Conservation (phyloP, 345 rosid species). For the Lepidium aucheri region DNA sequence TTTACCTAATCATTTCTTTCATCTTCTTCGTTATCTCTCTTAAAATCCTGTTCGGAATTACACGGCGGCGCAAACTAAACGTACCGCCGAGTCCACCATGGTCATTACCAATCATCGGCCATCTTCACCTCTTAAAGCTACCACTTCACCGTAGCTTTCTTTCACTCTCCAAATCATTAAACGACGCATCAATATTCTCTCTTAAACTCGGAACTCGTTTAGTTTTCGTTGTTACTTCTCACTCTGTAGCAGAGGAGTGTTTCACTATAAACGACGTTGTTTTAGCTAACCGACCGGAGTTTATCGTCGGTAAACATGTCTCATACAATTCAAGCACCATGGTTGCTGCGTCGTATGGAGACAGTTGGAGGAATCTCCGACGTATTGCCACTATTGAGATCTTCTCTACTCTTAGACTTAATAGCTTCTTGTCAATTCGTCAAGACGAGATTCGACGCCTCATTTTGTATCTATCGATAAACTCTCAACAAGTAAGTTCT, state of each 20-base stretch:
- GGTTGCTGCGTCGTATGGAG: conserved; percentile 29
- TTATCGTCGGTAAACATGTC: conserved; percentile 19
- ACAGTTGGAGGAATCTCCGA: conserved; percentile 52
- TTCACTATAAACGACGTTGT: conserved; percentile 32
- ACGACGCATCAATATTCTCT: conserved; percentile 28
- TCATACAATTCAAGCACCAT: conserved; percentile 34
- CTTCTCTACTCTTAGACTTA: conserved; percentile 35
- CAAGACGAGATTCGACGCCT: conserved; percentile 32
- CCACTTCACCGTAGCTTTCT: conserved; percentile 20
- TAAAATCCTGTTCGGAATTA: background rate
- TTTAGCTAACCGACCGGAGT: conserved; percentile 39
- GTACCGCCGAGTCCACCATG: conserved; percentile 37
- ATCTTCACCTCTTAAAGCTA: conserved; percentile 20
- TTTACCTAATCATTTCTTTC: background rate
- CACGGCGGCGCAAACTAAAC: conserved; percentile 14
- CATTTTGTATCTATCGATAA: background rate
- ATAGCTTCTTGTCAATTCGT: conserved; percentile 19
- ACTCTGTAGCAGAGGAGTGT: conserved; percentile 32
- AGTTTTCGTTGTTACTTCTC: conserved; percentile 35
- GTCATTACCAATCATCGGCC: conserved; percentile 9
- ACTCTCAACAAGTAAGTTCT: conserved; percentile 18
- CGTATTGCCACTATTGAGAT: conserved; percentile 33
- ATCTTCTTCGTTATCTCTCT: conserved; percentile 1
- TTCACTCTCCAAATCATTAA: conserved; percentile 15
- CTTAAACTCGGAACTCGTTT: conserved; percentile 38